Percentiles rank a stretch among this genome's conserved stretches.
These are phyloP conservation scores for Capsicum pubescens DNA, from an alignment of 257 asterid species.

Conservation along the genomic window DNA sequence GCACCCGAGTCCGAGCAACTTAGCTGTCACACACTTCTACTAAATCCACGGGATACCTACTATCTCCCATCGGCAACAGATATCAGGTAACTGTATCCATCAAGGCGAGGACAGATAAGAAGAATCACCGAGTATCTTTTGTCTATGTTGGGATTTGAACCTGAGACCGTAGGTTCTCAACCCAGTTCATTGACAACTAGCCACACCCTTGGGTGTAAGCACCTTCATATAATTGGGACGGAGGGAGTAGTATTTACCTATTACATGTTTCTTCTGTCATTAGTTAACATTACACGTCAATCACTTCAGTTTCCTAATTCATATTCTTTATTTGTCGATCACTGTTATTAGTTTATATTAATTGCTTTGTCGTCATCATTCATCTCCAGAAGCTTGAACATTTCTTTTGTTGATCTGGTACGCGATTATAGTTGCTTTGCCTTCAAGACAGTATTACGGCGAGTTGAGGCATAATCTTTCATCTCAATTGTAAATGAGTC, in stretches of 20 bases:
- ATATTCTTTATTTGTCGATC: constrained; percentile 1
- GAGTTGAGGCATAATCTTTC: constrained; percentile 14
- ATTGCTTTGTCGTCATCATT: background rate
- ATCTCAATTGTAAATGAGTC: background rate
- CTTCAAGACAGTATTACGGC: background rate
- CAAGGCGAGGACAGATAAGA: no score
- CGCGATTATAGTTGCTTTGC: background rate
- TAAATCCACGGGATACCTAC: no score
- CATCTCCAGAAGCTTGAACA: background rate
- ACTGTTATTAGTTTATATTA: background rate
- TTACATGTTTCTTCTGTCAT: background rate
- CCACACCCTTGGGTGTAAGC: background rate
- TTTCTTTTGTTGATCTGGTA: constrained; percentile 18
- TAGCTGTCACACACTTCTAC: no score
- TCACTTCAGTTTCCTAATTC: background rate
- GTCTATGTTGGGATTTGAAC: no score
- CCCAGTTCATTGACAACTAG: no score
- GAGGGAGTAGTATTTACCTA: background rate
- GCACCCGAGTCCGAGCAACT: no score
- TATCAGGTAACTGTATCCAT: no score
- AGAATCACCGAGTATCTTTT: no score
- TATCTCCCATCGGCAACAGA: no score
- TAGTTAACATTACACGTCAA: background rate
- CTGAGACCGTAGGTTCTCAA: no score
- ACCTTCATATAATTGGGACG: background rate